phyloP scores from a whole-genome alignment of 106 monocot genomes.

The Dactylorhiza incarnata region DNA sequence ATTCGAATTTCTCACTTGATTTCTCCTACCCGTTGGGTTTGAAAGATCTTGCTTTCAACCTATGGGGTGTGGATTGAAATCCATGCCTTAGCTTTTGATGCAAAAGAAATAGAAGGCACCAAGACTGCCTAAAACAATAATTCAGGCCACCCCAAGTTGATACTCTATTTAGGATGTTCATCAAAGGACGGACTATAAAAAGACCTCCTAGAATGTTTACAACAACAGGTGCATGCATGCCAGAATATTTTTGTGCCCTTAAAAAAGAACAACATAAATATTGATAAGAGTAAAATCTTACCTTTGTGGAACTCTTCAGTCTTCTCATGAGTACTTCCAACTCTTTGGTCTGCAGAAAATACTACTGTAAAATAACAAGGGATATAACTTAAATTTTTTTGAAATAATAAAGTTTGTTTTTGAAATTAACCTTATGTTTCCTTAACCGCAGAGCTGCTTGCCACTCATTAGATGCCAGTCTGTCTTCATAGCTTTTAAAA shows the following conservation, averaged over 20 bases:
- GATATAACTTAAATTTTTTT: not conserved
- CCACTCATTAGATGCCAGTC: conserved; percentile 91
- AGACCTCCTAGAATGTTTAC: not conserved
- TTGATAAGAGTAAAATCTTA: conserved; percentile 19
- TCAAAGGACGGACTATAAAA: not conserved
- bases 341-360: conserved; percentile 66
- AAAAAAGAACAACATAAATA: too few relatives aligned
- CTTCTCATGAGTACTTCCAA: conserved; percentile 86
- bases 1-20: too few relatives aligned
- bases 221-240: not conserved
- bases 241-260: not conserved
- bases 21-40: too few relatives aligned
- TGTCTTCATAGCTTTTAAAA: conserved; percentile 91
- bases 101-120: not conserved
- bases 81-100: not conserved
- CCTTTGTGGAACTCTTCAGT: conserved; percentile 78
- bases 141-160: not conserved
- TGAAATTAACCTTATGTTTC: conserved; percentile 71
- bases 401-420: not conserved
- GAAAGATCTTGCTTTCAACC: too few relatives aligned
- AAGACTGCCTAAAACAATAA: not conserved
- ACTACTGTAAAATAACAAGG: not conserved
- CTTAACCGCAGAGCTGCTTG: conserved; percentile 89
- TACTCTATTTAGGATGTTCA: not conserved
- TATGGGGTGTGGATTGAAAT: too few relatives aligned